Conservation (phyloP, 2,329 filamentous ascomycete genomes). For the Beauveria rudraprayagi region DNA sequence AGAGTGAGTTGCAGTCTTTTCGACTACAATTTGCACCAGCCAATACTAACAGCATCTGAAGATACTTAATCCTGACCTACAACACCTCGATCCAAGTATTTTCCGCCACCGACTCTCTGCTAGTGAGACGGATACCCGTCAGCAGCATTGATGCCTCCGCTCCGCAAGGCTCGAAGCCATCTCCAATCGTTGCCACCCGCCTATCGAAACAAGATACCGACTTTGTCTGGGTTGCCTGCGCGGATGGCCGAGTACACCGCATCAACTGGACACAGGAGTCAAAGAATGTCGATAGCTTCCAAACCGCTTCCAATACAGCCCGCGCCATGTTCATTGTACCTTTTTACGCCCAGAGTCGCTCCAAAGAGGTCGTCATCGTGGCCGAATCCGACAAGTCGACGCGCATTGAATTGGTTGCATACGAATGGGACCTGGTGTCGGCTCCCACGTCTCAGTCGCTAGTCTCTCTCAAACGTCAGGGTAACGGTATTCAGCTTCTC, state of each 20-base stretch:
- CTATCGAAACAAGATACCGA: slow-evolving; percentile 33
- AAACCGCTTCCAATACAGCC: slow-evolving; percentile 34
- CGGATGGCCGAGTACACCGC: slow-evolving; percentile 47
- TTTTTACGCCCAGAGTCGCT: slow-evolving; percentile 23
- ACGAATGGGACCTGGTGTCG: slow-evolving; percentile 27
- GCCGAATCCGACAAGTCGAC: slow-evolving; percentile 33
- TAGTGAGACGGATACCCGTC: slow-evolving; percentile 63
- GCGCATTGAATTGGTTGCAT: slow-evolving; percentile 36
- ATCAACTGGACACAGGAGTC: slow-evolving; percentile 49
- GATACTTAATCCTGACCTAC: slow-evolving; percentile 68
- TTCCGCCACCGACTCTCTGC: slow-evolving; percentile 70
- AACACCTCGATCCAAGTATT: slow-evolving; percentile 72
- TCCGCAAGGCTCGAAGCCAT: slow-evolving; percentile 18
- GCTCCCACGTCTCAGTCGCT: slow-evolving; percentile 26
- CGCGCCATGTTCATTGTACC: slow-evolving; percentile 37
- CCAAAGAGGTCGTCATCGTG: slow-evolving; percentile 39
- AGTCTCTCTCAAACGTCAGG: slow-evolving; percentile 28
- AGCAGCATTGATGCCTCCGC: slow-evolving; percentile 21
- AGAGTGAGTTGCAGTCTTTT: slow-evolving; percentile 35
- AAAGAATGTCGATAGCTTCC: slow-evolving; percentile 34
- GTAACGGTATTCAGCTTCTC: slow-evolving; percentile 33
- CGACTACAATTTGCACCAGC: not conserved
- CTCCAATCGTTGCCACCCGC: slow-evolving; percentile 34
- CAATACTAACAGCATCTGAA: slow-evolving; percentile 24
- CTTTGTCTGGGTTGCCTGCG: slow-evolving; percentile 52